Base-by-base conservation (phyloP, 2,329 filamentous ascomycete species). In the Stemphylium lycopersici region DNA sequence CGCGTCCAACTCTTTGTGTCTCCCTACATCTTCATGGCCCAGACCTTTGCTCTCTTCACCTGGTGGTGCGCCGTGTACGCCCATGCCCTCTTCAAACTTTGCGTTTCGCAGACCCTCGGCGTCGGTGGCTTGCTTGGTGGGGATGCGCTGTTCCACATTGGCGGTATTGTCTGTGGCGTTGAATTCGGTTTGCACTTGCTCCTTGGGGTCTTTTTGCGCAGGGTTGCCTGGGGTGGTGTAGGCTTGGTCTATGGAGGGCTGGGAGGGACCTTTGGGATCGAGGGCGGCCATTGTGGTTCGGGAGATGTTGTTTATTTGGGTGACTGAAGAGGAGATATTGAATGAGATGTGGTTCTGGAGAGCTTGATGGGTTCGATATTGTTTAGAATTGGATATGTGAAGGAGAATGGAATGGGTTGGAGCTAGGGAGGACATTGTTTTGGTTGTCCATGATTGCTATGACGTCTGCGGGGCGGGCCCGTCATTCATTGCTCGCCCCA, bases 171-270 rank as follows among this genome's bases (percentile, higher is more conserved):
- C 56, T 6, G 63, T 48, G n/a, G 76, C 69, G 53, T 79, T 76
- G 48, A 63, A 51, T 5, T 66, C 48, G 4, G 77, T 65, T 44
- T 71, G 58, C 1, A 56, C 41, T 34, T 69, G 45, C 56, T 82
- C 79, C 43, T 67, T 52, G 10, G 78, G 77, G 53, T 75, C 72
- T 52, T 78, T 76, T 20, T 71, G 62, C n/a, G 69, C 76, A 31
- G 79, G 74, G 65, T 82, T 82, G 58, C 76, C 77, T 2, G 76
- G 67, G 2, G 78, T 79, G 11, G 74, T 74, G 75, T 82, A 82
- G 48, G 76, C 79, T 62, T 79, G 70, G 55, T 74, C 48, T 26
- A 71, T 69, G 42, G 73, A 70, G 15, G 80, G 80, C 62, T 82
- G 79, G 24, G 78, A 76, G 24, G 76, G 72, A 32, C 72, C 77